Percentiles rank a stretch among this genome's conserved stretches.
These are phyloP conservation scores for Graphium sp. DNA, from an alignment of 2,329 filamentous ascomycete genomes.

Conservation along the genomic window DNA sequence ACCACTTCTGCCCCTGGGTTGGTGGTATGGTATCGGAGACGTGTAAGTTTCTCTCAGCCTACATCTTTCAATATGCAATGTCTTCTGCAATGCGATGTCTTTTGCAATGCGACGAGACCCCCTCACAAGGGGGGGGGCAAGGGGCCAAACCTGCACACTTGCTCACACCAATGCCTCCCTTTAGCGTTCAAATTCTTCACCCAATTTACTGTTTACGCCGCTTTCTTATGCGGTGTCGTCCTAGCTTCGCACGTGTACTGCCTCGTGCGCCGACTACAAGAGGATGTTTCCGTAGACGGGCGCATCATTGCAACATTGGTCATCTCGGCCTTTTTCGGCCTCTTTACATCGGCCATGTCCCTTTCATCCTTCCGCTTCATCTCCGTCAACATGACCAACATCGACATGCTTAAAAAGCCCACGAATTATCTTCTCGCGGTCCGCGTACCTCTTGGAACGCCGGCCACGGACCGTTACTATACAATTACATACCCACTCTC, in stretches of 20 bases:
- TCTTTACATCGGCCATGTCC: constrained; percentile 72
- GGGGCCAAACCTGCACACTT: constrained; percentile 2
- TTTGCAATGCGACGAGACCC: no score
- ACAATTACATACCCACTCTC: constrained; percentile 43
- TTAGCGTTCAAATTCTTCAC: constrained; percentile 78
- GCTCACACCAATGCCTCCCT: neutral
- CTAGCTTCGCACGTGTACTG: constrained; percentile 49
- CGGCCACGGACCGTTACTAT: constrained; percentile 21
- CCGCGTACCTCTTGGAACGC: constrained; percentile 38
- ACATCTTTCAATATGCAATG: neutral
- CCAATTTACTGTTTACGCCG: constrained; percentile 66
- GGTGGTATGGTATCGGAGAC: constrained; percentile 81
- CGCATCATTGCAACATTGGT: constrained; percentile 51
- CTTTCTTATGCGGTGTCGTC: constrained; percentile 47
- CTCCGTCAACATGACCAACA: constrained; percentile 61
- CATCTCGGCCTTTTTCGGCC: constrained; percentile 52
- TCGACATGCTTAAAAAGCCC: constrained; percentile 54
- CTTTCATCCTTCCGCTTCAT: constrained; percentile 54
- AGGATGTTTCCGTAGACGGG: constrained; percentile 26
- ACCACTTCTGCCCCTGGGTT: constrained; percentile 95
- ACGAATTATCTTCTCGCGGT: constrained; percentile 62
- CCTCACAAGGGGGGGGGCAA: no score
- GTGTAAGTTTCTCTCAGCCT: constrained; percentile 22
- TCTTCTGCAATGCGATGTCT: constrained; percentile 1
- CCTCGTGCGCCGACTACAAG: constrained; percentile 32